Percentiles rank a stretch among this genome's conserved stretches.
phyloP scores from a whole-genome alignment of 2,329 filamentous ascomycete species.

The Arthrobotrys pseudoclavata region DNA sequence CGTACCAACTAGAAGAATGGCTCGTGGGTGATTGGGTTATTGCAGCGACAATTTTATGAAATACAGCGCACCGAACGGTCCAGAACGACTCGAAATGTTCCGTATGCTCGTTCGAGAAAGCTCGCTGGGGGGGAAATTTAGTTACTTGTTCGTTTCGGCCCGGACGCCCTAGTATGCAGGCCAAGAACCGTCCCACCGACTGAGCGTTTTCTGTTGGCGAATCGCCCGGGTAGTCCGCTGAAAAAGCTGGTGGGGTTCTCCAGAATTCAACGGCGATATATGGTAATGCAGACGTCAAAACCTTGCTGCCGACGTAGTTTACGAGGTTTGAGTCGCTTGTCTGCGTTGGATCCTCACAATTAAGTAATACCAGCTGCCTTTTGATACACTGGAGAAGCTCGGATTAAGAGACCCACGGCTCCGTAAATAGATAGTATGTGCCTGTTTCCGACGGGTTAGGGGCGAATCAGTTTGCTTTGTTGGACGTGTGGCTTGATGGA shows the following conservation, averaged over 20 bases:
- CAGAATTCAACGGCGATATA: slow-evolving; percentile 53
- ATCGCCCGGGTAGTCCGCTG: slow-evolving; percentile 23
- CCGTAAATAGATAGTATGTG: slow-evolving; percentile 17
- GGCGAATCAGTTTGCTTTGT: slow-evolving; percentile 20
- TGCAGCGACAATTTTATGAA: slow-evolving; percentile 22
- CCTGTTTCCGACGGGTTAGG: slow-evolving; percentile 9
- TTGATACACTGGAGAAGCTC: not conserved
- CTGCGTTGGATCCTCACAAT: slow-evolving; percentile 23
- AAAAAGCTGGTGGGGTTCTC: slow-evolving; percentile 43
- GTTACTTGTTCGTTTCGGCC: slow-evolving; percentile 56
- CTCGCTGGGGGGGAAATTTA: slow-evolving; percentile 33
- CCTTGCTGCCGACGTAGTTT: slow-evolving; percentile 21
- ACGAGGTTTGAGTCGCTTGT: slow-evolving; percentile 12
- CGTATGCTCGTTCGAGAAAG: slow-evolving; percentile 45
- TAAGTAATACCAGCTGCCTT: slow-evolving; percentile 4
- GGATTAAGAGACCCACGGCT: slow-evolving; percentile 13
- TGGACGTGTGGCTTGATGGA: slow-evolving; percentile 34
- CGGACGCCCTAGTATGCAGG: slow-evolving; percentile 53
- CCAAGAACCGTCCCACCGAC: slow-evolving; percentile 51
- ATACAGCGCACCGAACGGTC: slow-evolving; percentile 49
- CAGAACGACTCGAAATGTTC: slow-evolving; percentile 34
- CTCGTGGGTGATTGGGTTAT: slow-evolving; percentile 33
- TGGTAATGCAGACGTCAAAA: slow-evolving; percentile 25
- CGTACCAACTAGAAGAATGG: slow-evolving; percentile 15
- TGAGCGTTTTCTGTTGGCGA: slow-evolving; percentile 50